Conservation (phyloP, 192 early-diverging fungal genomes). For the Phlyctochytrium arcticum region DNA sequence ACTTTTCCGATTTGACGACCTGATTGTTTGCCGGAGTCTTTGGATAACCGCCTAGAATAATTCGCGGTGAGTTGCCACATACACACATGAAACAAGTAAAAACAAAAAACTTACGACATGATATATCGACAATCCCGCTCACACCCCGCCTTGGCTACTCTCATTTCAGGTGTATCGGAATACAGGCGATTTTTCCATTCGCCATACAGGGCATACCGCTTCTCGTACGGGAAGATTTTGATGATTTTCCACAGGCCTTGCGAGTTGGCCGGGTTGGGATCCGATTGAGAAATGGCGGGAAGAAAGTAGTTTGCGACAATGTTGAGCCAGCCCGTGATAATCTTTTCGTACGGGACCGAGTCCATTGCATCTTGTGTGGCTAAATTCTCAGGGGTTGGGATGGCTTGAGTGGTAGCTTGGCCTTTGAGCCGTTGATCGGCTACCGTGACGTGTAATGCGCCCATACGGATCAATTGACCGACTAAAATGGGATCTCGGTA, state of each 20-base stretch:
- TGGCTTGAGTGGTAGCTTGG: too few relatives aligned
- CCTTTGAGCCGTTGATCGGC: background rate
- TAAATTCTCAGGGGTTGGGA: too few relatives aligned
- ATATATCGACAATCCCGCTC: slow-evolving; percentile 54
- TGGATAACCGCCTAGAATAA: slow-evolving; percentile 54
- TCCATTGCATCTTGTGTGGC: too few relatives aligned
- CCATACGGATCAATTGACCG: slow-evolving; percentile 44
- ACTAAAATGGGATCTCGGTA: slow-evolving; percentile 39
- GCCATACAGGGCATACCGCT: slow-evolving; percentile 68
- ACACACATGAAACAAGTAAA: too few relatives aligned
- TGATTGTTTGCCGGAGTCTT: slow-evolving; percentile 68
- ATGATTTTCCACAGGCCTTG: slow-evolving; percentile 66
- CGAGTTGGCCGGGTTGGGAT: slow-evolving; percentile 62
- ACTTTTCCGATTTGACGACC: slow-evolving; percentile 71
- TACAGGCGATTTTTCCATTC: slow-evolving; percentile 70
- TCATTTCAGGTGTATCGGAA: slow-evolving; percentile 50
- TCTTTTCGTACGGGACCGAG: background rate
- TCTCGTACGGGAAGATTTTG: slow-evolving; percentile 51
- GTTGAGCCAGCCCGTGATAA: slow-evolving; percentile 42
- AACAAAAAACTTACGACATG: slow-evolving; percentile 45
- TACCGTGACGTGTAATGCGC: slow-evolving; percentile 30
- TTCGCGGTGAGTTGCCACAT: background rate
- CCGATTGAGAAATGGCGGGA: slow-evolving; percentile 59
- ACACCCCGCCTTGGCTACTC: slow-evolving; percentile 39
- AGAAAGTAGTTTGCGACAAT: slow-evolving; percentile 51